Evolutionary conservation across 768 basidiomycete species (phyloP).

Genomic region (Rhodotorula graminis): DNA sequence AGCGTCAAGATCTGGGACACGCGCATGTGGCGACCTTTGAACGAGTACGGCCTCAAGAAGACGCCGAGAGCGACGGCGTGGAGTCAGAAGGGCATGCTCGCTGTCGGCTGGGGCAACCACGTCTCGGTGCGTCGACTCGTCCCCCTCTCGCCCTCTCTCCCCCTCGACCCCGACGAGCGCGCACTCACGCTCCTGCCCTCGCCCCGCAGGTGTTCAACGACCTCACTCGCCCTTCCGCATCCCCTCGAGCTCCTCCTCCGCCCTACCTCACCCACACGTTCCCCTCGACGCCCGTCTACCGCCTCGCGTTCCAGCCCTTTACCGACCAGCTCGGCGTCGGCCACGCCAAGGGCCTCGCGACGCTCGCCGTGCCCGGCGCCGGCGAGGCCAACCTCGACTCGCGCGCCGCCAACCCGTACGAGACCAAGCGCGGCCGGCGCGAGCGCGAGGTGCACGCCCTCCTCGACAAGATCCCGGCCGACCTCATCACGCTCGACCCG

Average conservation of each 20-base stretch:
- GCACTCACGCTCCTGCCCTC: not conserved
- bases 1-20: constrained; percentile 95
- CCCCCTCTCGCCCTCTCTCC: not conserved
- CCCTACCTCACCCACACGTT: constrained; percentile 85
- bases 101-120: constrained; percentile 72
- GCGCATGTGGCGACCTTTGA: constrained; percentile 86
- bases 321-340: constrained; percentile 75
- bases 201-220: constrained; percentile 61
- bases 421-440: constrained; percentile 69
- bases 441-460: constrained; percentile 87
- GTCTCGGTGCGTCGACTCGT: constrained; percentile 62
- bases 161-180: not conserved
- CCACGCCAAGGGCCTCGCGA: constrained; percentile 71
- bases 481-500: constrained; percentile 68
- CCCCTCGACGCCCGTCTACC: constrained; percentile 68
- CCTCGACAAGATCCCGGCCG: constrained; percentile 91
- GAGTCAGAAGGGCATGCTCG: constrained; percentile 78
- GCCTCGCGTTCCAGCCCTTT: constrained; percentile 79
- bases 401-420: constrained; percentile 88
- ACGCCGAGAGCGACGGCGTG: constrained; percentile 58
- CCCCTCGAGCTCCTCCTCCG: constrained; percentile 27
- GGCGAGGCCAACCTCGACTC: constrained; percentile 96
- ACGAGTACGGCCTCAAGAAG: constrained; percentile 61
- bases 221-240: constrained; percentile 18
- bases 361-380: constrained; percentile 79